These are phyloP conservation scores for Protea cynaroides DNA, from an alignment of 164 flowering plant genomes.

Conservation along the genomic window DNA sequence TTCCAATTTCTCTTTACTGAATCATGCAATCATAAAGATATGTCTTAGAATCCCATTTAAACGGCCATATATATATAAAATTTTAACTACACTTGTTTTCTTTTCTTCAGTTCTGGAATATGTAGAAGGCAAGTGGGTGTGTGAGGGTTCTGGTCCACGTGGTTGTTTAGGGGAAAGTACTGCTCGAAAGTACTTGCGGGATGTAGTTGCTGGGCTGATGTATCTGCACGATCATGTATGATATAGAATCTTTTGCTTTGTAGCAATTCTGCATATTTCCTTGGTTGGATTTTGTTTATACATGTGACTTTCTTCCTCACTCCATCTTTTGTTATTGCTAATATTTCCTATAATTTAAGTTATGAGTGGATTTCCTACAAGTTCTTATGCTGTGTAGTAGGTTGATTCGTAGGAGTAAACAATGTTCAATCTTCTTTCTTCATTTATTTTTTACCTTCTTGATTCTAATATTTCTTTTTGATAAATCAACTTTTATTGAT, in stretches of 20 bases:
- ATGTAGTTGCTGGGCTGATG: constrained; percentile 81
- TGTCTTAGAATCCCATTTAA: constrained; percentile 1
- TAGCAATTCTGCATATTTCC: no score
- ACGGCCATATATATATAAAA: background rate
- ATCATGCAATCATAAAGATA: background rate
- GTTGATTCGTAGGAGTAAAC: no score
- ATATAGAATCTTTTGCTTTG: background rate
- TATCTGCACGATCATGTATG: constrained; percentile 95
- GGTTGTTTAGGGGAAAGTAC: constrained; percentile 59
- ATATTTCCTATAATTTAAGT: no score
- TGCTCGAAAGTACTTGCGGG: constrained; percentile 72
- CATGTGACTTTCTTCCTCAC: no score
- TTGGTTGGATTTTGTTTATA: no score
- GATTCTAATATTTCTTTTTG: constrained; percentile 32
- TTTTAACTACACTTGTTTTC: background rate
- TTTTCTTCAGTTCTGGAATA: constrained; percentile 76
- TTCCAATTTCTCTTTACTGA: background rate
- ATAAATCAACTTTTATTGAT: no score
- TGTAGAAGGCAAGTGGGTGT: constrained; percentile 83
- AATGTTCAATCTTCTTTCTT: no score
- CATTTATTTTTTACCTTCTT: background rate
- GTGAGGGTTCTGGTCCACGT: constrained; percentile 59
- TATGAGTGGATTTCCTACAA: no score
- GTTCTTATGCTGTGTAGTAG: no score
- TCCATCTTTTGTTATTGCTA: no score